phyloP scores from a whole-genome alignment of 768 basidiomycete species.

The Daedalea quercina region DNA sequence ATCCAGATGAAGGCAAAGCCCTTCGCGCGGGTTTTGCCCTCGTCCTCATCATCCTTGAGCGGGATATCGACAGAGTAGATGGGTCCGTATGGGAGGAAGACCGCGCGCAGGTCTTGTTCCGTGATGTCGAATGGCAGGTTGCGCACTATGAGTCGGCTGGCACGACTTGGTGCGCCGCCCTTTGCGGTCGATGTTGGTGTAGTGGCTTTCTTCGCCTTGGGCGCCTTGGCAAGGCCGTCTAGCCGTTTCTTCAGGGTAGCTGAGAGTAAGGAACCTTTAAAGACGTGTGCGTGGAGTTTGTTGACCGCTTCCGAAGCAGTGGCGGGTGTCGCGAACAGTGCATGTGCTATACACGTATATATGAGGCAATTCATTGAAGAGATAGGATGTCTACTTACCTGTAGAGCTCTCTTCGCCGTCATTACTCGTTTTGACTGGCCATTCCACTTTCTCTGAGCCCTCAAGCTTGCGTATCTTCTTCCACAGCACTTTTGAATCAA shows the following conservation, averaged over 20 bases:
- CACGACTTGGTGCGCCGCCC: constrained; percentile 52
- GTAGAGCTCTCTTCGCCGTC: constrained; percentile 44
- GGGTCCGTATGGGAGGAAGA: constrained; percentile 85
- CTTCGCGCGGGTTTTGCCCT: constrained; percentile 37
- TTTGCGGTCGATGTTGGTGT: constrained; percentile 18
- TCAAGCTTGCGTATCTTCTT: constrained; percentile 80
- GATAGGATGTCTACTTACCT: constrained; percentile 33
- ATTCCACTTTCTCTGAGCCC: constrained; percentile 72
- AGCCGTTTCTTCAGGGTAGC: constrained; percentile 83
- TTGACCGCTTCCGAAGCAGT: constrained; percentile 63
- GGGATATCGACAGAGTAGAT: constrained; percentile 85
- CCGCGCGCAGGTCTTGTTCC: constrained; percentile 75
- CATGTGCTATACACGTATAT: constrained; percentile 45
- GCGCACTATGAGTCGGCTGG: constrained; percentile 81
- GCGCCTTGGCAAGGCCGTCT: constrained; percentile 53
- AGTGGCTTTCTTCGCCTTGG: constrained; percentile 20
- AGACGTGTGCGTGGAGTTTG: constrained; percentile 89
- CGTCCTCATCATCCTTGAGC: constrained; percentile 22
- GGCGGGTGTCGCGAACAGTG: constrained; percentile 62
- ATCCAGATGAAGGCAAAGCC: constrained; percentile 98
- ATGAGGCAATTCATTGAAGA: neutral
- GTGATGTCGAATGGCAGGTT: constrained; percentile 84
- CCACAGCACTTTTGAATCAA: constrained; percentile 68
- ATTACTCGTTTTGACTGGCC: constrained; percentile 42
- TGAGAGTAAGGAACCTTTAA: constrained; percentile 83